Base-by-base conservation (phyloP, 805 yeast genomes). In the Alloascoidea hylecoeti region DNA sequence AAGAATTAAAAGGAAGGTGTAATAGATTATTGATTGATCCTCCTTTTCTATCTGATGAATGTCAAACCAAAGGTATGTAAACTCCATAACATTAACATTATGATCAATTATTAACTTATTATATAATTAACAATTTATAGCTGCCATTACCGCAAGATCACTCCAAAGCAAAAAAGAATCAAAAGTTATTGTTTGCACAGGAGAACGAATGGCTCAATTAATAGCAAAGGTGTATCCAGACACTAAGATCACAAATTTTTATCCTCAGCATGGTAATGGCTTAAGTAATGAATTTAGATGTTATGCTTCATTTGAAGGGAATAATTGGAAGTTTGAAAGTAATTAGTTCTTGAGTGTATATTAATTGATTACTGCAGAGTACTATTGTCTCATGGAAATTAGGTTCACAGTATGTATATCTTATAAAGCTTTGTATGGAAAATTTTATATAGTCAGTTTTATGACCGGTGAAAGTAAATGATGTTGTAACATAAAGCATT, bases 261-360 rank as follows among this genome's bases (percentile, higher is more conserved):
- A 57, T 33, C 96, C 96, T 1, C 79, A 78, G 46, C 96, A 86
- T 50, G 77, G 75, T 41, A 81, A 82, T 49, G 94, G 95, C 0
- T 64, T 86, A 42, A 78, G 88, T 50, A 86, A 86, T 52, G 96
- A 86, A 56, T 86, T 83, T 56, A 63, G 82, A 48, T 85, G 95
- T 48, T 86, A 83, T 51, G 84, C 95, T 1, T 68, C 74, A 28
- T 83, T 70, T 47, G 92, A 80, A 52, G 72, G 92, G 42, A 48
- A 55, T 2, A 54, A 64, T 39, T 84, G 95, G 95, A 68, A 61
- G 42, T 78, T 68, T 46, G 50, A n/a, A 23, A 9, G 13, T 23
- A 23, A n/a, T 23, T 23, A n/a, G n/a, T n/a, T n/a, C n/a, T n/a
- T n/a, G n/a, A n/a, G n/a, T n/a, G n/a, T n/a, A n/a, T n/a, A n/a